A percentile compares a stretch with the other conserved stretches of the same genome.
These are phyloP conservation scores for Periconia sp. DNA, from an alignment of 2,329 filamentous ascomycete species.

Conservation along the genomic window DNA sequence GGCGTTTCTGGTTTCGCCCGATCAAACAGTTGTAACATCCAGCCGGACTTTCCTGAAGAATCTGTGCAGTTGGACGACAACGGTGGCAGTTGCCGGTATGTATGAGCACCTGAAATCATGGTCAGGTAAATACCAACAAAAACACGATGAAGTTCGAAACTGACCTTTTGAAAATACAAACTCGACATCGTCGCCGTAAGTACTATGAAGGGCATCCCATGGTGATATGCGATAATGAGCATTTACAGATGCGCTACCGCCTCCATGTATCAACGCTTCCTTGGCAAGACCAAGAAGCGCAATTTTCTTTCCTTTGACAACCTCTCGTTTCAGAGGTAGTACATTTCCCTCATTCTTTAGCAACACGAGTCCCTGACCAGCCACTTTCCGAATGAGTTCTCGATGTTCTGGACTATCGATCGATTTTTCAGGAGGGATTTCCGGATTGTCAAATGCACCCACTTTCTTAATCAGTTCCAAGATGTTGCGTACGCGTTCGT, in stretches of 20 bases:
- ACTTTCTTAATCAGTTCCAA: slow-evolving; percentile 68
- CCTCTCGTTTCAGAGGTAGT: slow-evolving; percentile 65
- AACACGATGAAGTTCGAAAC: neutral
- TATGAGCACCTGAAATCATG: slow-evolving; percentile 25
- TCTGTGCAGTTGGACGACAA: slow-evolving; percentile 29
- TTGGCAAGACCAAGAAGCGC: slow-evolving; percentile 73
- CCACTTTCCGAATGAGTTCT: slow-evolving; percentile 64
- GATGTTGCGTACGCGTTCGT: slow-evolving; percentile 31
- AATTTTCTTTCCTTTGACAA: slow-evolving; percentile 57
- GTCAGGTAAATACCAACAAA: neutral
- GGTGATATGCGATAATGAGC: slow-evolving; percentile 31
- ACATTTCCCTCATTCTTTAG: slow-evolving; percentile 69
- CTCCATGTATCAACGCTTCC: slow-evolving; percentile 37
- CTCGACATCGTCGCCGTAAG: slow-evolving; percentile 30
- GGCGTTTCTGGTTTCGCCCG: slow-evolving; percentile 23
- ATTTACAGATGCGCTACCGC: slow-evolving; percentile 33
- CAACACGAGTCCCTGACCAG: slow-evolving; percentile 68
- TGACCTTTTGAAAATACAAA: slow-evolving; percentile 35
- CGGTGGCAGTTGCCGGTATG: slow-evolving; percentile 36
- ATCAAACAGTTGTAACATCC: slow-evolving; percentile 33
- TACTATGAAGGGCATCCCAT: slow-evolving; percentile 25
- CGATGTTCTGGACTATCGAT: slow-evolving; percentile 65
- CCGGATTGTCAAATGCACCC: slow-evolving; percentile 62
- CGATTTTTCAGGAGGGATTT: slow-evolving; percentile 58
- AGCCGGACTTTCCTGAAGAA: slow-evolving; percentile 29